Evolutionary conservation across 1,284 basidiomycete genomes (phyloP).

Genomic region (Lentinus polychrous): DNA sequence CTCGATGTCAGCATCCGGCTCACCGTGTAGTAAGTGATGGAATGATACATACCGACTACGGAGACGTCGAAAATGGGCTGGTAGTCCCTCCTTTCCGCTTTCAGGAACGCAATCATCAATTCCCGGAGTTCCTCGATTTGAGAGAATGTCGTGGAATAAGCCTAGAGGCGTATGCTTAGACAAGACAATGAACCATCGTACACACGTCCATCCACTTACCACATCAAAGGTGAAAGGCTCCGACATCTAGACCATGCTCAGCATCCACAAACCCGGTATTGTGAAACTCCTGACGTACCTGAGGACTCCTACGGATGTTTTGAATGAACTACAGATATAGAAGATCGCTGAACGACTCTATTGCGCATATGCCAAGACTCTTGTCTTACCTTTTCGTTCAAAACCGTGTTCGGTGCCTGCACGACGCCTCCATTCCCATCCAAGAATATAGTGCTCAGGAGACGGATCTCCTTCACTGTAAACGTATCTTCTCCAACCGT

Average conservation of each 20-base stretch:
- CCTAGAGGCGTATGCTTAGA: conserved; percentile 15
- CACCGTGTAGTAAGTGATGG: not conserved
- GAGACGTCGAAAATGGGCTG: conserved; percentile 66
- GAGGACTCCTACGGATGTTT: conserved; percentile 66
- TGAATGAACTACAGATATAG: conserved; percentile 49
- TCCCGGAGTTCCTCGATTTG: conserved; percentile 74
- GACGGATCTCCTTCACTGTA: conserved; percentile 83
- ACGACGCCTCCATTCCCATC: conserved; percentile 52
- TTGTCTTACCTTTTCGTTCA: conserved; percentile 55
- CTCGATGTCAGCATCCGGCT: not conserved
- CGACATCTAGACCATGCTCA: conserved; percentile 43
- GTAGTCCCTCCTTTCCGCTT: conserved; percentile 66
- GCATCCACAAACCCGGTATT: not conserved
- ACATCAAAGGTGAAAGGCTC: conserved; percentile 82
- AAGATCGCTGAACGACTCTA: conserved; percentile 8
- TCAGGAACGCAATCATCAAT: conserved; percentile 79
- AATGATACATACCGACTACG: conserved; percentile 42
- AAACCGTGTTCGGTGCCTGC: conserved; percentile 63
- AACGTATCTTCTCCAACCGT: conserved; percentile 49
- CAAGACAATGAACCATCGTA: not conserved
- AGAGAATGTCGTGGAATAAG: conserved; percentile 76
- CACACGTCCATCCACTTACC: conserved; percentile 11
- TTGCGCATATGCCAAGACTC: not conserved
- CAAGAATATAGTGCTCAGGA: conserved; percentile 75
- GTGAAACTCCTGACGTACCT: conserved; percentile 29